Conservation (phyloP, 1,139 yeast genomes). For the Nematodospora anomalae region DNA sequence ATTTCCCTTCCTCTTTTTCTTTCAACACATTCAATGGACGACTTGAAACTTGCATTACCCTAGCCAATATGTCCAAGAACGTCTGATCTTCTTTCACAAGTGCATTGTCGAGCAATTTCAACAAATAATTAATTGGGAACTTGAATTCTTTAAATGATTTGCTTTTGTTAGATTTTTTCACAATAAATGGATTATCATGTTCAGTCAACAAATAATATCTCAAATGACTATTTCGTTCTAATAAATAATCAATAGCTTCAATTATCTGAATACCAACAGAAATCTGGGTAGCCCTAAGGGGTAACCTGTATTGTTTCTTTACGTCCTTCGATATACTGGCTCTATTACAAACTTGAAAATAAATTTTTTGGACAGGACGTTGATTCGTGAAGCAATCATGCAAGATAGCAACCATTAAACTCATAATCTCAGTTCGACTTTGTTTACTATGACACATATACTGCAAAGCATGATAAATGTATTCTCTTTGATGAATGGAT, state of each 20-base stretch:
- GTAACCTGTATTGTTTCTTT: conserved; percentile 36
- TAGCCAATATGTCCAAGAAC: conserved; percentile 73
- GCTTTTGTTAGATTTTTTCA: conserved; percentile 37
- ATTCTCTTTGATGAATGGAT: conserved; percentile 61
- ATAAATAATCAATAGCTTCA: conserved; percentile 70
- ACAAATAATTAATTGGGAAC: conserved; percentile 72
- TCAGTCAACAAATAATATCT: conserved; percentile 79
- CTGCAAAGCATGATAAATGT: conserved; percentile 64
- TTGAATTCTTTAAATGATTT: conserved; percentile 42
- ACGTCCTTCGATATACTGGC: conserved; percentile 21
- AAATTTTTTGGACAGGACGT: conserved; percentile 64
- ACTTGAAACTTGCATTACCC: conserved; percentile 74
- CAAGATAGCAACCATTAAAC: conserved; percentile 63
- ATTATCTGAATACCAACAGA: conserved; percentile 75
- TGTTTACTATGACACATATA: conserved; percentile 76
- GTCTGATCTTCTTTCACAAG: conserved; percentile 70
- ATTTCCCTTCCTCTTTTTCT: conserved; percentile 19
- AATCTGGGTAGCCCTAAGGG: conserved; percentile 65
- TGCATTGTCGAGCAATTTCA: conserved; percentile 61
- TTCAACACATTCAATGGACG: conserved; percentile 61
- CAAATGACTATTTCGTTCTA: conserved; percentile 68
- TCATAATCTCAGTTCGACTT: conserved; percentile 75
- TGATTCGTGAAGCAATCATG: conserved; percentile 72
- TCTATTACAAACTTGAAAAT: conserved; percentile 50
- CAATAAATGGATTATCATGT: conserved; percentile 63